Percentiles rank a stretch among this genome's conserved stretches.
Conservation (phyloP, 2,329 filamentous ascomycete genomes). For the Huntiella bhutanensis region DNA sequence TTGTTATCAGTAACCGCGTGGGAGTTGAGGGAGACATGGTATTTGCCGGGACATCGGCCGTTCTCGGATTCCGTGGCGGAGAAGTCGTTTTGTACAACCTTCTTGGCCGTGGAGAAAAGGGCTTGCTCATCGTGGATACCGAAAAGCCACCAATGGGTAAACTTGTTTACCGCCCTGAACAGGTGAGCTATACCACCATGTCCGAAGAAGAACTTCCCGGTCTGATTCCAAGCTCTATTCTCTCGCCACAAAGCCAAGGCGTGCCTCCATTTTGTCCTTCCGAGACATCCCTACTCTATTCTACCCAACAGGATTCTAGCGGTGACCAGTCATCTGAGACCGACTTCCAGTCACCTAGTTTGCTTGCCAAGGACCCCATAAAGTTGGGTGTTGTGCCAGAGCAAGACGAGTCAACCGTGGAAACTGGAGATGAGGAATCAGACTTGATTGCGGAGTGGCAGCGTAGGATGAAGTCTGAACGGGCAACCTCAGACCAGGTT, state of each 20-base stretch:
- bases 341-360: slow-evolving; percentile 1
- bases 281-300: neutral
- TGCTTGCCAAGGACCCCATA: slow-evolving; percentile 5
- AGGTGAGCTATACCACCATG: neutral
- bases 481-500: neutral
- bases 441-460: slow-evolving; percentile 4
- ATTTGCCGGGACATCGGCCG: slow-evolving; percentile 57
- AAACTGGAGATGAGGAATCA: slow-evolving; percentile 5
- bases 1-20: slow-evolving; percentile 53
- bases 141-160: slow-evolving; percentile 25
- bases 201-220: slow-evolving; percentile 5
- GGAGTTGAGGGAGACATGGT: slow-evolving; percentile 46
- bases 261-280: neutral
- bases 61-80: slow-evolving; percentile 45
- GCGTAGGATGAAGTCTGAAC: neutral
- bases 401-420: slow-evolving; percentile 7
- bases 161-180: slow-evolving; percentile 18
- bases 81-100: slow-evolving; percentile 51
- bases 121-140: slow-evolving; percentile 50
- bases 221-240: slow-evolving; percentile 6
- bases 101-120: slow-evolving; percentile 50
- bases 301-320: neutral
- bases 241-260: neutral
- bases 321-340: slow-evolving; percentile 2
- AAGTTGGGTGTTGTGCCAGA: slow-evolving; percentile 10